Conservation (phyloP, 768 basidiomycete species). For the Leccinum rimulosum region DNA sequence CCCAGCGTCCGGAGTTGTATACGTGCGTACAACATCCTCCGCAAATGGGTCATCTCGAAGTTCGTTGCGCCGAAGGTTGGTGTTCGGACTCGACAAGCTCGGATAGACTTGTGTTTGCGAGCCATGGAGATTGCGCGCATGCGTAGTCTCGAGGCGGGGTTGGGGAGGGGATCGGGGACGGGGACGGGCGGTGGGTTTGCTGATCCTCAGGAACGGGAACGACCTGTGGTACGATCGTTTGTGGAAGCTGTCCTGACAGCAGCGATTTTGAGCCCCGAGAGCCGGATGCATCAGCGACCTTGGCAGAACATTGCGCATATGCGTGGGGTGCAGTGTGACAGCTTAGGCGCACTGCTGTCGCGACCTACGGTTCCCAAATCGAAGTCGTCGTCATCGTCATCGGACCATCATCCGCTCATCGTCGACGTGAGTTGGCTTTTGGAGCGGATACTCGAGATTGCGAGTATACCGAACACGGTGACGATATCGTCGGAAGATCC, state of each 20-base stretch:
- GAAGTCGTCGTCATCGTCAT: slow-evolving; percentile 31
- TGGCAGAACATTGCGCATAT: slow-evolving; percentile 72
- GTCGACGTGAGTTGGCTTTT: slow-evolving; percentile 82
- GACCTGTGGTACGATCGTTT: slow-evolving; percentile 72
- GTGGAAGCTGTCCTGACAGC: slow-evolving; percentile 74
- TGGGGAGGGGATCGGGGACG: background rate
- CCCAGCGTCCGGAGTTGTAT: slow-evolving; percentile 74
- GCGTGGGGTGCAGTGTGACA: slow-evolving; percentile 63
- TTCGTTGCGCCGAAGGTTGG: slow-evolving; percentile 65
- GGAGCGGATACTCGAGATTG: slow-evolving; percentile 77
- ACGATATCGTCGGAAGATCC: slow-evolving; percentile 52
- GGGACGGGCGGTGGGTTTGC: slow-evolving; percentile 18
- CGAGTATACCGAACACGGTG: slow-evolving; percentile 70
- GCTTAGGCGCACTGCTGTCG: slow-evolving; percentile 53
- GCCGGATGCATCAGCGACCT: slow-evolving; percentile 71
- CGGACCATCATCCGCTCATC: slow-evolving; percentile 49
- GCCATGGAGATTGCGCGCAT: slow-evolving; percentile 73
- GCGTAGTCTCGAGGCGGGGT: slow-evolving; percentile 46
- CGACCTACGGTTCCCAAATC: slow-evolving; percentile 44
- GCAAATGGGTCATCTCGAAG: slow-evolving; percentile 76
- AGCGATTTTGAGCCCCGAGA: slow-evolving; percentile 76
- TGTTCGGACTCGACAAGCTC: slow-evolving; percentile 57
- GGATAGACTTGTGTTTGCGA: slow-evolving; percentile 70
- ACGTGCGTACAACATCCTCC: slow-evolving; percentile 70
- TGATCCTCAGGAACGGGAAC: slow-evolving; percentile 53